These are phyloP conservation scores for Daldinia concentrica DNA, from an alignment of 495 filamentous ascomycete genomes.

Conservation along the genomic window DNA sequence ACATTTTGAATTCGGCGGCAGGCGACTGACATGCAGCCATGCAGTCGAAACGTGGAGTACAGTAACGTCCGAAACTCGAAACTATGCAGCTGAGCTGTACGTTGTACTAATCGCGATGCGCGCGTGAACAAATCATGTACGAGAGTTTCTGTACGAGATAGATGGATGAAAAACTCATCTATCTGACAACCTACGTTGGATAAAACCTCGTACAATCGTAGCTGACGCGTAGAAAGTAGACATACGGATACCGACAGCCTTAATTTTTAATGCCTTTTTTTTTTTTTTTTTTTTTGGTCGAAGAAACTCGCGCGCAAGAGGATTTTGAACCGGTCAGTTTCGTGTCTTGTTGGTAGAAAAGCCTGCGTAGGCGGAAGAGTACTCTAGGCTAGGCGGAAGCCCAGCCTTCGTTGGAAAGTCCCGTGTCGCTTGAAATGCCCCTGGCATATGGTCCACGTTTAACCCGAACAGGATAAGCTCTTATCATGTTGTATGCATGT, in stretches of 20 bases:
- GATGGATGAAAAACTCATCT: not conserved
- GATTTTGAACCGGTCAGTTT: slow-evolving; percentile 30
- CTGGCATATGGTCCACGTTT: slow-evolving; percentile 26
- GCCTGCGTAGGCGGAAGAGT: not conserved
- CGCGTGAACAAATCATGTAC: slow-evolving; percentile 1
- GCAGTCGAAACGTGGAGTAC: not conserved
- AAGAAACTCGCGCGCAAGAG: not conserved
- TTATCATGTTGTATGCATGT: slow-evolving; percentile 37
- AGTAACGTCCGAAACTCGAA: not conserved
- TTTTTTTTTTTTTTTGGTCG: not conserved
- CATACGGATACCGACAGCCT: not conserved
- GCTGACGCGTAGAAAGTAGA: not conserved
- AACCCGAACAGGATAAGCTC: slow-evolving; percentile 29
- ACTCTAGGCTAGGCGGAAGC: too few species aligned
- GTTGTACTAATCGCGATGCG: slow-evolving; percentile 3
- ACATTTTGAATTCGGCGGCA: not conserved
- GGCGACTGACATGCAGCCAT: not conserved
- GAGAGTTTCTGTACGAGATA: not conserved
- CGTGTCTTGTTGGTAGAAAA: slow-evolving; percentile 19
- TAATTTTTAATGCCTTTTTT: not conserved
- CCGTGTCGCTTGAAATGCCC: slow-evolving; percentile 17
- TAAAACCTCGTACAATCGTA: not conserved
- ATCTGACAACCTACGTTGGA: too few species aligned
- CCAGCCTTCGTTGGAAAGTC: slow-evolving; percentile 9
- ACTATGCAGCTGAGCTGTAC: not conserved